Evolutionary conservation across 176 grass and related monocot species (phyloP).

Genomic region (Zea mays): Zm-B73-REFERENCE-NAM-5.0 NC_050102.1:161703001-161703500

Average conservation of each 20-base stretch:
- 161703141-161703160: neutral
- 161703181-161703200: constrained; percentile 25
- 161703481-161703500: constrained; percentile 44
- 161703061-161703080: neutral
- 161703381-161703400: neutral
- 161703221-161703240: constrained; percentile 21
- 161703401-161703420: constrained; percentile 16
- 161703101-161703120: neutral
- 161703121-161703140: neutral
- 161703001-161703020: neutral
- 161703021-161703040: neutral
- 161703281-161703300: constrained; percentile 25
- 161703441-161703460: constrained; percentile 10
- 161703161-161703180: constrained; percentile 25
- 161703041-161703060: neutral
- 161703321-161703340: constrained; percentile 68
- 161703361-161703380: constrained; percentile 35
- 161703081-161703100: neutral
- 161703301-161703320: constrained; percentile 87
- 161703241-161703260: constrained; percentile 29
- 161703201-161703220: constrained; percentile 56
- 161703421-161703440: neutral
- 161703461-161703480: constrained; percentile 5
- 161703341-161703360: constrained; percentile 67
- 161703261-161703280: neutral